These are phyloP conservation scores for Talaromyces amestolkiae DNA, from an alignment of 2,329 filamentous ascomycete species.

Conservation along the genomic window DNA sequence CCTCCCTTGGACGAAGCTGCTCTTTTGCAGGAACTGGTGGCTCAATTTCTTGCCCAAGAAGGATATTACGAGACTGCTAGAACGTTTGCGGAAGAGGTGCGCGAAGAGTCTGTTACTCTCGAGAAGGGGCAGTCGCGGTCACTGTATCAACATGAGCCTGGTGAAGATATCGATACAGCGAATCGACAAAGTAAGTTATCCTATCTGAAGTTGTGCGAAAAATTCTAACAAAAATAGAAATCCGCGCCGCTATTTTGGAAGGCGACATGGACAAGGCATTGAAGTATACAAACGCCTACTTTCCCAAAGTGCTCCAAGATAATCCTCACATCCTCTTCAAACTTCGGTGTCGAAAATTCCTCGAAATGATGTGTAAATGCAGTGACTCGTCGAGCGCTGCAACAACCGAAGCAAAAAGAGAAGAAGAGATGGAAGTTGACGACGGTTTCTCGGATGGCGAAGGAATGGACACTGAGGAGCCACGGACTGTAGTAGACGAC, in stretches of 20 bases:
- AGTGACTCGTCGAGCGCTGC: slow-evolving; percentile 57
- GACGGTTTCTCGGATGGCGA: slow-evolving; percentile 49
- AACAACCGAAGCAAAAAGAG: slow-evolving; percentile 33
- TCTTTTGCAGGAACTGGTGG: slow-evolving; percentile 76
- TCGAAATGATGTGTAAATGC: slow-evolving; percentile 83
- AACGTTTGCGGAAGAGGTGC: slow-evolving; percentile 80
- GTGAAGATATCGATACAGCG: slow-evolving; percentile 81
- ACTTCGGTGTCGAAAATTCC: slow-evolving; percentile 84
- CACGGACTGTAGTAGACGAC: slow-evolving; percentile 21
- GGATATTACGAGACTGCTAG: slow-evolving; percentile 91
- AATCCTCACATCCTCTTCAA: slow-evolving; percentile 86
- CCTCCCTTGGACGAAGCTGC: slow-evolving; percentile 68
- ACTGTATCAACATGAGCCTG: slow-evolving; percentile 63
- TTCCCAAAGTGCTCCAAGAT: slow-evolving; percentile 73
- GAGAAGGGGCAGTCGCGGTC: slow-evolving; percentile 54
- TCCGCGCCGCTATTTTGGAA: slow-evolving; percentile 80
- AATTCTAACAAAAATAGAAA: slow-evolving; percentile 43
- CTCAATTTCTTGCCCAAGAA: slow-evolving; percentile 90
- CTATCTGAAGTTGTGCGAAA: too few relatives aligned
- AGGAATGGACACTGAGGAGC: slow-evolving; percentile 57
- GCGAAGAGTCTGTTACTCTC: slow-evolving; percentile 68
- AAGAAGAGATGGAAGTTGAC: slow-evolving; percentile 57
- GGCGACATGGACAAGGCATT: slow-evolving; percentile 89
- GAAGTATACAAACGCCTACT: slow-evolving; percentile 74
- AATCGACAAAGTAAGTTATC: slow-evolving; percentile 73